Evolutionary conservation across 371 early-diverging fungal genomes (phyloP), one percentile per base, ranked within the genome.

Genomic region (Mucor mucedo): DNA sequence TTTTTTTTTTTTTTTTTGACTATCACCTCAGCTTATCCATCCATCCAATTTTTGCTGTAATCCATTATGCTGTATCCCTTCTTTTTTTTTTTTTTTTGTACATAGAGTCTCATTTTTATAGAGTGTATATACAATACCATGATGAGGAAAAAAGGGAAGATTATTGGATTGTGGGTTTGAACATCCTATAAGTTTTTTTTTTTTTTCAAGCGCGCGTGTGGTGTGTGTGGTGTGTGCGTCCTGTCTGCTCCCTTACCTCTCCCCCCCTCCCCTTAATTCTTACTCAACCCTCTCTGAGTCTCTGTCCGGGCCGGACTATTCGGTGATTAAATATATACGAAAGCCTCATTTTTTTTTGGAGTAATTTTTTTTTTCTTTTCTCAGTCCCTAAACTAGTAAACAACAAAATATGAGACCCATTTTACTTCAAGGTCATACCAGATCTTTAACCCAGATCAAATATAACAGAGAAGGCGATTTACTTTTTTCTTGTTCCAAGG

Each of bases 401-500:
- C 27, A 28, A 52, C 30, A 52, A 40, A 62, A n/a, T 47, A 83
- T 87, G 96, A 85, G 92, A 72, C 98, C 98, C 57, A 96, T 97
- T 83, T 82, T 98, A 59, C 87, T 97, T 60, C 93, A 93, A 87
- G 99, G 98, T 35, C 99, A 99, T 83, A 90, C 90, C 50, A 95
- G 99, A 85, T 91, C 99, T 50, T 85, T 99, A 64, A 99, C 99
- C 55, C 95, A 95, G 76, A 90, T 99, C 77, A 96, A 95, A 82
- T 99, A 98, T 91, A 99, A 99, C 88, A 71, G 87, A 54, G 99
- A 99, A 72, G 99, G 99, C 60, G 99, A 99, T 84, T 85, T 99
- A 55, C 83, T 99, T 64, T 99, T 99, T 84, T 90, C 97, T 3
- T 94, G 91, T 52, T 92, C 96, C 30, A 98, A 98, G 84, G 99